These are phyloP conservation scores for Neophaeococcomyces aloes DNA, from an alignment of 2,329 filamentous ascomycete genomes.

Conservation along the genomic window DNA sequence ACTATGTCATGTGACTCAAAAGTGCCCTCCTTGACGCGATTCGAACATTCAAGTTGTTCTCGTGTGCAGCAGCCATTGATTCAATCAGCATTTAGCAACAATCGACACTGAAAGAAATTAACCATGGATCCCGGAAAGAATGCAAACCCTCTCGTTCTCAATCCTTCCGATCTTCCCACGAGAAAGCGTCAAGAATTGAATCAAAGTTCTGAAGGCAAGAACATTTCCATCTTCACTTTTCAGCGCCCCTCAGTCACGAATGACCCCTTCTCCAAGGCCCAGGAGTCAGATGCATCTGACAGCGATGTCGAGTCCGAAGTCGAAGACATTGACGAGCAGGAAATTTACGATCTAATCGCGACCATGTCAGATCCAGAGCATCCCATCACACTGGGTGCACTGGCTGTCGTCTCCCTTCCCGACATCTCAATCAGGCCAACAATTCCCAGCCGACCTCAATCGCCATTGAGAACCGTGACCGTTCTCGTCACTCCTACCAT, in stretches of 20 bases:
- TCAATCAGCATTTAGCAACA: too few relatives aligned
- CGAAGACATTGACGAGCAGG: slow-evolving; percentile 91
- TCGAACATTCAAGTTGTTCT: too few relatives aligned
- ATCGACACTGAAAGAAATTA: neutral
- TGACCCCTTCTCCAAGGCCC: slow-evolving; percentile 36
- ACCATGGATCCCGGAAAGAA: slow-evolving; percentile 40
- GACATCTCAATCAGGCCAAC: slow-evolving; percentile 73
- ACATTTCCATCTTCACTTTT: slow-evolving; percentile 40
- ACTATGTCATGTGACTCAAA: too few relatives aligned
- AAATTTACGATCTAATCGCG: slow-evolving; percentile 92
- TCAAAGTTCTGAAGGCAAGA: slow-evolving; percentile 36
- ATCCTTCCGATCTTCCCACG: slow-evolving; percentile 76
- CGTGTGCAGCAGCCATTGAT: too few relatives aligned
- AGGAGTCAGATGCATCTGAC: slow-evolving; percentile 29
- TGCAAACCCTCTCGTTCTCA: slow-evolving; percentile 88
- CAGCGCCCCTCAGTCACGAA: slow-evolving; percentile 39
- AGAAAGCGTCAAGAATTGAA: slow-evolving; percentile 44
- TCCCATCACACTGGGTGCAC: slow-evolving; percentile 80
- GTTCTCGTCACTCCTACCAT: slow-evolving; percentile 94
- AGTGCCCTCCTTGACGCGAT: too few relatives aligned
- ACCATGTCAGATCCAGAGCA: slow-evolving; percentile 95
- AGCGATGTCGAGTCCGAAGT: slow-evolving; percentile 48
- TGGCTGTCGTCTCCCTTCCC: slow-evolving; percentile 90
- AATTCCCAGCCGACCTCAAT: slow-evolving; percentile 45
- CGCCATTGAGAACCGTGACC: slow-evolving; percentile 61